Percentiles rank a stretch among this genome's conserved stretches.
Conservation (phyloP, 345 rosid species). For the Rhodamnia rubescens region DNA sequence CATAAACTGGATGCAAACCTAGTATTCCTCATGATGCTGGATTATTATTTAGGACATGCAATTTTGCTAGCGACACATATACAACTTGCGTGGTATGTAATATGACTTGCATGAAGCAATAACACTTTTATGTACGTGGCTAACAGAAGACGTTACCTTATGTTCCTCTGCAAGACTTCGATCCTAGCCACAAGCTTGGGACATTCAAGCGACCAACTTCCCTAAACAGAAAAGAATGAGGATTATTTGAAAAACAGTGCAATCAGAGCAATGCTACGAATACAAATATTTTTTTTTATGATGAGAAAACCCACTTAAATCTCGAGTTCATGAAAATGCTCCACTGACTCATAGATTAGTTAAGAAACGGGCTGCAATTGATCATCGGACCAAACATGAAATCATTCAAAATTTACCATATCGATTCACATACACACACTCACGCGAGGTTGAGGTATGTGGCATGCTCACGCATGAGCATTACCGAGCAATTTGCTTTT, state of each 20-base stretch:
- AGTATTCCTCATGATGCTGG: not conserved
- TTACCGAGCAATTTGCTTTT: not conserved
- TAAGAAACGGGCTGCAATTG: not conserved
- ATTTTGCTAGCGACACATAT: not conserved
- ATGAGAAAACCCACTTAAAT: not conserved
- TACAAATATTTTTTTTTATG: not conserved
- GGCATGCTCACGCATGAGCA: not conserved
- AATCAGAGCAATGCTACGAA: not conserved
- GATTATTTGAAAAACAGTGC: not conserved
- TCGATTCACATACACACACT: not conserved
- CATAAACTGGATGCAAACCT: not conserved
- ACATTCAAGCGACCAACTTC: conserved; percentile 41
- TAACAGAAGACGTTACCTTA: conserved; percentile 27
- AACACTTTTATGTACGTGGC: not conserved
- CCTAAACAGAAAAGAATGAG: conserved; percentile 17
- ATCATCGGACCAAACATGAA: not conserved
- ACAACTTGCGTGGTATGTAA: not conserved
- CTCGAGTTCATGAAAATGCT: not conserved
- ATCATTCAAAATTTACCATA: not conserved
- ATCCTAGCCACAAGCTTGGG: conserved; percentile 45
- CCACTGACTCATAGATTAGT: not conserved
- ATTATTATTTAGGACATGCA: not conserved
- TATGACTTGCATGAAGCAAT: not conserved
- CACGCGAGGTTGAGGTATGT: not conserved
- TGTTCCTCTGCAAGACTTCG: conserved; percentile 47